Base-by-base conservation (phyloP, 345 rosid genomes). In the Syzygium grande region DNA sequence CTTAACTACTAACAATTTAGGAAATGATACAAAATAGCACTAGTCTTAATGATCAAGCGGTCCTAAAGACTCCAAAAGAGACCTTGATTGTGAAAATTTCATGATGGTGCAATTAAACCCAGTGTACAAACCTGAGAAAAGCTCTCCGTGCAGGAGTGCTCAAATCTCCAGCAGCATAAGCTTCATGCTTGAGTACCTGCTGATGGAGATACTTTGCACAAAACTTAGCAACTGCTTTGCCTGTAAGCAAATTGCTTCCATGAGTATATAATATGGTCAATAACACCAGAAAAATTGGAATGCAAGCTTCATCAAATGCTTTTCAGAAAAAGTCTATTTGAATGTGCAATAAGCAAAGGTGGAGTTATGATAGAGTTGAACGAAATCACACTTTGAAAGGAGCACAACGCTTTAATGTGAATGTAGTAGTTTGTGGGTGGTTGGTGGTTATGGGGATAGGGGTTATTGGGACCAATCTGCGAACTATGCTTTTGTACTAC, bases 211-310 rank as follows among this genome's bases (percentile, higher is more conserved):
- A 95, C 93, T 97, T 97, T 61, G 98, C 97, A 87, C 98, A 97
- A 90, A 97, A 97, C 90, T 97, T 97, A 25, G 99, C 96, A 88
- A 97, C 99, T 80, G 95, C 98, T 92, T 95, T 97, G 85, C 99
- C 99, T 97, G 93, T 84, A 90, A 91, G 90, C 49, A 73, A 73
- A 73, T 38, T 73, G 83, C 27, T 73, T 73, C 49, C 83, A 73
- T 38, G 49, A 73, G 83, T 38, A 38, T 38, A 38, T 23, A 73
- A 19, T 19, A 73, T 34, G 83, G 49, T 38, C 49, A 73, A 73
- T 73, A 23, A 73, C 7, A 22, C 14, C 14, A 0, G 21, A 41
- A 73, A 38, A 38, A 30, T 43, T 4, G 6, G 83, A 73, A 10
- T 21, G 49, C 27, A 38, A 19, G 49, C 25, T 73, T 73, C 83